Base-by-base conservation (phyloP, 306 rosid species). In the Lathyrus sativus region DNA sequence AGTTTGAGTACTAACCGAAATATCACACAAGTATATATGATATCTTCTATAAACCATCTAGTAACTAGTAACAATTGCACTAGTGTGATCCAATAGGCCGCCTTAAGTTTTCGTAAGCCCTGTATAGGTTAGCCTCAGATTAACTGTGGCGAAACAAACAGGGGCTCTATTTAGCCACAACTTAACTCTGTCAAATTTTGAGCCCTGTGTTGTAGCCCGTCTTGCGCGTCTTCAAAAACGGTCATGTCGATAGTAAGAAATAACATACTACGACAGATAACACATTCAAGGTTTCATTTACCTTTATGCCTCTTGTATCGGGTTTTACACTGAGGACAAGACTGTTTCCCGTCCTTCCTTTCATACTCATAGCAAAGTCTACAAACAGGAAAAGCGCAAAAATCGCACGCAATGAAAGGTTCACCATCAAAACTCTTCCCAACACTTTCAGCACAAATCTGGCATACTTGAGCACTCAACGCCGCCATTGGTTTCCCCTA, bases 321-420 rank as follows among this genome's bases (percentile, higher is more conserved):
- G 57, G 96, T 93, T 87, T 93, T 93, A 86, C 99, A 93, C 57
- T 93, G 97, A 9, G 97, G 99, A 71, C 99, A 93, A 54, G 87
- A 88, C 75, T 84, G 93, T 46, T 85, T 90, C 59, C 99, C 99
- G 78, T 93, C 96, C 79, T 93, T 93, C 84, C 99, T 85, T 78
- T 93, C 99, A 58, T 90, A 93, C 85, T 93, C 99, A 70, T 93
- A 93, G 82, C 99, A 93, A 3, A 91, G 95, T 77, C 97, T 72
- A 72, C 99, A 93, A 11, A 93, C 99, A 50, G 96, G 97, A 58
- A 93, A 90, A 9, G 90, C 83, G 14, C 99, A 93, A 50, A 80
- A 83, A 35, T 82, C 77, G 54, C 99, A 93, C 0, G 99, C 99
- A 48, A 75, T 63, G 67, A 93, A 93, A 2, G 87, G 82, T 13